Conservation (phyloP, 257 asterid genomes). For the Fraxinus anomala region DNA sequence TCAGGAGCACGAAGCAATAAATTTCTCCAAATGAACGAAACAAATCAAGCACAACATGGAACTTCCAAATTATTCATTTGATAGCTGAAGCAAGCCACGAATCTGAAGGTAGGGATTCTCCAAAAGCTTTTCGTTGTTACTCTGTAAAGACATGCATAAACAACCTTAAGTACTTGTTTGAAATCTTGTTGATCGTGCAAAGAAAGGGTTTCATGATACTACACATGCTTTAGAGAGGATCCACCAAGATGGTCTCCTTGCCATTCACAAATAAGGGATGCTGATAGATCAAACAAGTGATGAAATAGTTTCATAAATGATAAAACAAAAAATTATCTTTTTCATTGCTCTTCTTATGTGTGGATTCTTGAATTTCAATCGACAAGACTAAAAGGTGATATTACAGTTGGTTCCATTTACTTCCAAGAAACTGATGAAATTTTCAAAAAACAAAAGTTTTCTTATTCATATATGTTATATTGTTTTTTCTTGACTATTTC, state of each 20-base stretch:
- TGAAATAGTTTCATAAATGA: background rate
- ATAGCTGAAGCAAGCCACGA: conserved; percentile 93
- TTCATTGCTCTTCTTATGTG: background rate
- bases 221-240: conserved; percentile 18
- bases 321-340: background rate
- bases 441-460: background rate
- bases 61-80: conserved; percentile 49
- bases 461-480: background rate
- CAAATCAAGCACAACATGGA: conserved; percentile 27
- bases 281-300: conserved; percentile 13
- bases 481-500: background rate
- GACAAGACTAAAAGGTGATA: background rate
- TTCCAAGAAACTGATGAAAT: background rate
- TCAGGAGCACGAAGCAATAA: conserved; percentile 27
- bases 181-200: conserved; percentile 21
- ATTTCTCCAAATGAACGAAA: conserved; percentile 27
- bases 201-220: conserved; percentile 18
- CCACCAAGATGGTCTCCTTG: conserved; percentile 3
- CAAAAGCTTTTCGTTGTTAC: conserved; percentile 96
- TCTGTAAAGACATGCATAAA: conserved; percentile 57
- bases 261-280: conserved; percentile 7
- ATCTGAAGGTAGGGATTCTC: conserved; percentile 99
- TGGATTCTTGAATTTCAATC: background rate
- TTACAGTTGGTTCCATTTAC: background rate
- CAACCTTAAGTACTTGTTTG: conserved; percentile 25